Conservation (phyloP, 495 filamentous ascomycete species). For the Lasiosphaeria hispida region DNA sequence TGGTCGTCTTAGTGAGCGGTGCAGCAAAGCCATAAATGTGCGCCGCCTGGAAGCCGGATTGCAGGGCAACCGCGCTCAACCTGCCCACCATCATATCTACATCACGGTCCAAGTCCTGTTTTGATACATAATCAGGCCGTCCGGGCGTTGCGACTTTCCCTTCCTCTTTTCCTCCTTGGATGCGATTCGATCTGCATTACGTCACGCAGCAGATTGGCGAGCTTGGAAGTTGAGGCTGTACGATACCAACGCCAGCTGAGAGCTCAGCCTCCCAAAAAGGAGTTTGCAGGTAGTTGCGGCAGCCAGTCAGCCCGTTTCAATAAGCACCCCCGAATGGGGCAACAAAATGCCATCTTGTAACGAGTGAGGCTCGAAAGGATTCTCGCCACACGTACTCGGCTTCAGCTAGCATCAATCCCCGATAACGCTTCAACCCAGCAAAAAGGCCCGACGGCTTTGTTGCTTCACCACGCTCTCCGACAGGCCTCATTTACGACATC, state of each 20-base stretch:
- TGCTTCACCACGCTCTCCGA: no score
- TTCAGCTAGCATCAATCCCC: not conserved
- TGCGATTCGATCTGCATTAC: not conserved
- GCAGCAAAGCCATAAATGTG: not conserved
- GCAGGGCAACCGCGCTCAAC: conserved; percentile 1
- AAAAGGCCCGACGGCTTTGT: no score
- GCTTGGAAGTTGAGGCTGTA: conserved; percentile 2
- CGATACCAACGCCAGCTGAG: not conserved
- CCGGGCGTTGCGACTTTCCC: not conserved
- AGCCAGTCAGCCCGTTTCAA: conserved; percentile 2
- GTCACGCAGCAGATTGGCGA: conserved; percentile 7
- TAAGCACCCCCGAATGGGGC: conserved; percentile 7
- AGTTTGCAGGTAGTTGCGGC: not conserved
- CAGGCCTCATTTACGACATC: no score
- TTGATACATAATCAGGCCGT: not conserved
- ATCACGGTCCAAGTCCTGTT: not conserved
- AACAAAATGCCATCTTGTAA: conserved; percentile 6
- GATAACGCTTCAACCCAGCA: no score
- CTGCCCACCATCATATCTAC: not conserved
- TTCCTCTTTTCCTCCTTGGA: not conserved
- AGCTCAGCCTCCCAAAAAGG: conserved; percentile 5
- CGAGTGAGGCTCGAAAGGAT: conserved; percentile 1
- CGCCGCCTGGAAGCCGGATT: not conserved
- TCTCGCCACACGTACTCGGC: conserved; percentile 3
- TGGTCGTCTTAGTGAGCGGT: no score